phyloP scores from a whole-genome alignment of 768 basidiomycete species.

The Coprinellus micaceus region DNA sequence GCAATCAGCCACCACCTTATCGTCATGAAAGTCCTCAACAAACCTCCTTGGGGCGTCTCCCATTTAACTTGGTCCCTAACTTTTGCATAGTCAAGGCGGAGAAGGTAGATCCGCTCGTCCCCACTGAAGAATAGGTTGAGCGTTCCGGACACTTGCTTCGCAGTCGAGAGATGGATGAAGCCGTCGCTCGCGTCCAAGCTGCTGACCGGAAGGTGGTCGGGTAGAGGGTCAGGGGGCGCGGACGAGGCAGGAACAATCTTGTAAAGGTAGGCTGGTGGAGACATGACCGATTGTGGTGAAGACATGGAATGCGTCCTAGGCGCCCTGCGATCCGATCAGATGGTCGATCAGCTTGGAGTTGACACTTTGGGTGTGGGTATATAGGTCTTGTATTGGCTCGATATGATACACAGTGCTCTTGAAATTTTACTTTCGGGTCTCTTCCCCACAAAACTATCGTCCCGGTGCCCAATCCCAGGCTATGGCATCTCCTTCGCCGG shows the following conservation, averaged over 20 bases:
- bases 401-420: too few relatives aligned
- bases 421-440: too few relatives aligned
- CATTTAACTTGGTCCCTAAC: slow-evolving; percentile 43
- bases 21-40: slow-evolving; percentile 18
- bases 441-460: too few relatives aligned
- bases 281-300: neutral
- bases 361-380: too few relatives aligned
- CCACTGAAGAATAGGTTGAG: slow-evolving; percentile 43
- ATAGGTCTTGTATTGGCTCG: too few relatives aligned
- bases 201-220: slow-evolving; percentile 46
- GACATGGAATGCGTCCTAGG: too few relatives aligned
- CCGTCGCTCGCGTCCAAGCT: slow-evolving; percentile 41
- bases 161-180: slow-evolving; percentile 56
- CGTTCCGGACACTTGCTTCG: slow-evolving; percentile 46
- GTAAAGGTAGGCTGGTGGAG: slow-evolving; percentile 53
- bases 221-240: slow-evolving; percentile 39
- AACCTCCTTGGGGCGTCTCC: slow-evolving; percentile 42
- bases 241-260: slow-evolving; percentile 49
- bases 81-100: slow-evolving; percentile 39
- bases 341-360: neutral
- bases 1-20: neutral
- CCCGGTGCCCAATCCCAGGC: too few relatives aligned
- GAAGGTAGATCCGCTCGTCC: slow-evolving; percentile 36
- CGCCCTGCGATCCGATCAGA: neutral
- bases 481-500: too few relatives aligned